Evolutionary conservation across 2,329 filamentous ascomycete genomes (phyloP), one percentile per base, ranked within the genome.

Genomic region (Penicillium sp.): DNA sequence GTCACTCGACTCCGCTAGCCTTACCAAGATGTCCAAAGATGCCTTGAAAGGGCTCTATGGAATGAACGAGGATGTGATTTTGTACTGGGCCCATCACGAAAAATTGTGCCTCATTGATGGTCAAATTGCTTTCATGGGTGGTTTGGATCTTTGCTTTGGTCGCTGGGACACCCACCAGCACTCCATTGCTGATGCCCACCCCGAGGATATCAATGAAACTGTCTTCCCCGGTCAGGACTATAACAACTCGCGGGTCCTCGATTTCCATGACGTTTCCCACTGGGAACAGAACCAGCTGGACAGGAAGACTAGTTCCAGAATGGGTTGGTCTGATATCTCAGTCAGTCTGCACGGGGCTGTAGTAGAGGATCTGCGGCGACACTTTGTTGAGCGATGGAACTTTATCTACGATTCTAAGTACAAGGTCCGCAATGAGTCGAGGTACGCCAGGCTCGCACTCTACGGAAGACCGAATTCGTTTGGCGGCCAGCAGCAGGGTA

Each of bases 31-130:
- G 41, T 88, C 89, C 0, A 79, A 80, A 23, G 88, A 94, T 64
- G 82, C 87, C 1, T 68, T 95, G 45, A 89, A 90, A 67, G 84
- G 86, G 0, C 73, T 96, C 1, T 96, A 95, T 65, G 92, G 92
- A 49, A 86, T 89, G 45, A 84, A 84, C 31, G 88, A 91, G 29
- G 90, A 88, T 60, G 84, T 91, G 1, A 87, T 95, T 10, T 75
- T 96, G 1, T 96, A 90, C 73, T 96, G 91, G 91, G 90, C 90
- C 2, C 91, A 96, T 64, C 91, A 96, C 63, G 91, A 96, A 74
- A 96, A 96, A 73, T 81, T 96, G 0, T 90, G 89, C 61, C 69
- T 96, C 2, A 76, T 96, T 15, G 91, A 96, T 68, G 84, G 86
- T n/a, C 79, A 79, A 9, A 78, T 86, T 51, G 90, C 87, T 2